These are phyloP conservation scores for Pseudocercospora eumusae DNA, from an alignment of 2,329 filamentous ascomycete genomes.

Conservation along the genomic window DNA sequence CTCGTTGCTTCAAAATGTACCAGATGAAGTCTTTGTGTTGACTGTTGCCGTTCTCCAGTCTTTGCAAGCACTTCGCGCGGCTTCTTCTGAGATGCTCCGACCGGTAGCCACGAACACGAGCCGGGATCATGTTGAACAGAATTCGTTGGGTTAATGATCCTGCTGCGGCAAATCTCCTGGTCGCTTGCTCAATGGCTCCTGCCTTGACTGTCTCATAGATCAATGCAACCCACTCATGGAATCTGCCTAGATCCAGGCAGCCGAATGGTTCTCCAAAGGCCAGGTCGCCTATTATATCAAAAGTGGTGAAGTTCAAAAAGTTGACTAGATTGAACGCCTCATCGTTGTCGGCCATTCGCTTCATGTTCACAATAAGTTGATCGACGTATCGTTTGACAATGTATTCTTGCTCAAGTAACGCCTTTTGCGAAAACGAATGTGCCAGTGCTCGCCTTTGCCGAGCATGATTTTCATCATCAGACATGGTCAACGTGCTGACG, in stretches of 20 bases:
- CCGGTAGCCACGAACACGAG: slow-evolving; percentile 20
- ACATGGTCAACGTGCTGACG: slow-evolving; percentile 33
- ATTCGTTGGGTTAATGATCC: slow-evolving; percentile 20
- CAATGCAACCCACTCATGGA: slow-evolving; percentile 40
- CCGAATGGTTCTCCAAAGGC: slow-evolving; percentile 33
- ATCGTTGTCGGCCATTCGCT: slow-evolving; percentile 29
- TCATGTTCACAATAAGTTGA: slow-evolving; percentile 41
- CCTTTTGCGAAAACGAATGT: slow-evolving; percentile 46
- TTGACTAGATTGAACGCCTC: slow-evolving; percentile 29
- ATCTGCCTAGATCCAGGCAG: slow-evolving; percentile 35
- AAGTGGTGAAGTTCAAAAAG: slow-evolving; percentile 41
- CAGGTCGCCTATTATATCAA: slow-evolving; percentile 30
- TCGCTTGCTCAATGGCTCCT: slow-evolving; percentile 23
- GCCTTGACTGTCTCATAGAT: slow-evolving; percentile 36
- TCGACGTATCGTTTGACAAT: slow-evolving; percentile 44
- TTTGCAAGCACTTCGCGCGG: slow-evolving; percentile 20
- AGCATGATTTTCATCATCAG: slow-evolving; percentile 44
- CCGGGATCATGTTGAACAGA: slow-evolving; percentile 20
- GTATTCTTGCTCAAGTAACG: slow-evolving; percentile 44
- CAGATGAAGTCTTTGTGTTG: slow-evolving; percentile 21
- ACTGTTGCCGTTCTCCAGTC: slow-evolving; percentile 20
- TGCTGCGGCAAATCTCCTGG: slow-evolving; percentile 19
- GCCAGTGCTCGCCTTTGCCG: slow-evolving; percentile 43
- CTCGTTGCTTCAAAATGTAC: slow-evolving; percentile 27
- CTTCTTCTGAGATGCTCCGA: slow-evolving; percentile 19